These are phyloP conservation scores for Orbilia oligospora DNA, from an alignment of 2,329 filamentous ascomycete species.

Conservation along the genomic window DNA sequence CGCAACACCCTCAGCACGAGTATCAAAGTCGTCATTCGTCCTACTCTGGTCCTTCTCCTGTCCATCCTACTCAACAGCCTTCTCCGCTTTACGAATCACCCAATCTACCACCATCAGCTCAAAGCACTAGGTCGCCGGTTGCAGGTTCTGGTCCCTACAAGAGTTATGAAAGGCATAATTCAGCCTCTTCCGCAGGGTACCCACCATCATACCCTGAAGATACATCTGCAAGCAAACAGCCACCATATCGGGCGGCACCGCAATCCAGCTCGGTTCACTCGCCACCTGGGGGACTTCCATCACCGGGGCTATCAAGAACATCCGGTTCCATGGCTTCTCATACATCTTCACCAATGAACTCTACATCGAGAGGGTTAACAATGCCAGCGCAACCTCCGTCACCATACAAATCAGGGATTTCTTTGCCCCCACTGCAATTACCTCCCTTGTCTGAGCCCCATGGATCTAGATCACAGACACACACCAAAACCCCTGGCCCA, in stretches of 20 bases:
- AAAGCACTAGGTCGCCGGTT: constrained; percentile 43
- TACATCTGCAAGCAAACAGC: constrained; percentile 27
- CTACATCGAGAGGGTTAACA: constrained; percentile 49
- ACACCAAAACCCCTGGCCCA: constrained; percentile 49
- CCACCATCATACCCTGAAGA: constrained; percentile 54
- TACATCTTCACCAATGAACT: constrained; percentile 59
- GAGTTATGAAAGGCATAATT: constrained; percentile 49
- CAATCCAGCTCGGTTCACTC: constrained; percentile 51
- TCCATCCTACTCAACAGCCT: constrained; percentile 48
- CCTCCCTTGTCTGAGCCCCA: constrained; percentile 52
- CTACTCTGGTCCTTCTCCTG: constrained; percentile 50
- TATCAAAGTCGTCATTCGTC: constrained; percentile 55
- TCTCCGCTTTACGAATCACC: constrained; percentile 57
- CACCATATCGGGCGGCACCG: constrained; percentile 41
- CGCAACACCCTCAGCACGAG: constrained; percentile 42
- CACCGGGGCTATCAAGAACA: constrained; percentile 54
- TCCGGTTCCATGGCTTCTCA: constrained; percentile 56
- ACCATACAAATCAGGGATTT: constrained; percentile 54
- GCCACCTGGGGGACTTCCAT: constrained; percentile 55
- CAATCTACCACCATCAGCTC: constrained; percentile 40
- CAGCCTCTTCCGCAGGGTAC: constrained; percentile 35
- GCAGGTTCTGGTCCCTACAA: constrained; percentile 52
- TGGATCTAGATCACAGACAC: constrained; percentile 45
- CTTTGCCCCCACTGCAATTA: constrained; percentile 49
- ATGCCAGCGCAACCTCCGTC: constrained; percentile 57